Percentiles rank a stretch among this genome's conserved stretches.
Evolutionary conservation across 164 flowering plant genomes (phyloP).

Genomic region (Nymphaea thermarum): DNA sequence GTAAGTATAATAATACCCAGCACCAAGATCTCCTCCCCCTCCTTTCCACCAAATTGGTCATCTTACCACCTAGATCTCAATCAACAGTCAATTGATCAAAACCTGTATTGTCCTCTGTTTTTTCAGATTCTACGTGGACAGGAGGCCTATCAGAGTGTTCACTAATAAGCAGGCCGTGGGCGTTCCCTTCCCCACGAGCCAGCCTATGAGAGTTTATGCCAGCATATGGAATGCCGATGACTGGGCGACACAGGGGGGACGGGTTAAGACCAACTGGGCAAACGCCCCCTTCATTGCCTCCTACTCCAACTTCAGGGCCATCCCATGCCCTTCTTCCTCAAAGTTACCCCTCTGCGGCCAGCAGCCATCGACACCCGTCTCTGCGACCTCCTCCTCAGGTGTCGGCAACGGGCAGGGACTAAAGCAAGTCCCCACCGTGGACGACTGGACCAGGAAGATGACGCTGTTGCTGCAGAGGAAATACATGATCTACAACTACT

Average conservation of each 20-base stretch:
- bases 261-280: constrained; percentile 6
- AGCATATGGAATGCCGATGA: constrained; percentile 9
- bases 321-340: constrained; percentile 1
- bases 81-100: too few species aligned
- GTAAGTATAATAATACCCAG: not conserved
- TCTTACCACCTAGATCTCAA: not conserved
- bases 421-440: not conserved
- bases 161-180: constrained; percentile 2
- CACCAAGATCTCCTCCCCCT: not conserved
- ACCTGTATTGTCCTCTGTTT: not conserved
- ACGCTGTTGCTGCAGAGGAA: constrained; percentile 4
- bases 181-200: constrained; percentile 7
- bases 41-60: not conserved
- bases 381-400: not conserved
- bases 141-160: constrained; percentile 7
- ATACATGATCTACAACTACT: constrained; percentile 9
- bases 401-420: not conserved
- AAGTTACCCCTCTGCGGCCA: constrained; percentile 1
- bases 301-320: constrained; percentile 2
- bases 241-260: constrained; percentile 10
- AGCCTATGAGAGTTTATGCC: constrained; percentile 8
- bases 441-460: constrained; percentile 2
- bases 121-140: constrained; percentile 6
- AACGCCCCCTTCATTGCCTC: constrained; percentile 6
- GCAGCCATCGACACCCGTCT: not conserved